Evolutionary conservation across 331 rosid species (phyloP), one percentile per base, ranked within the genome.

Genomic region (Malus hybrid): DNA sequence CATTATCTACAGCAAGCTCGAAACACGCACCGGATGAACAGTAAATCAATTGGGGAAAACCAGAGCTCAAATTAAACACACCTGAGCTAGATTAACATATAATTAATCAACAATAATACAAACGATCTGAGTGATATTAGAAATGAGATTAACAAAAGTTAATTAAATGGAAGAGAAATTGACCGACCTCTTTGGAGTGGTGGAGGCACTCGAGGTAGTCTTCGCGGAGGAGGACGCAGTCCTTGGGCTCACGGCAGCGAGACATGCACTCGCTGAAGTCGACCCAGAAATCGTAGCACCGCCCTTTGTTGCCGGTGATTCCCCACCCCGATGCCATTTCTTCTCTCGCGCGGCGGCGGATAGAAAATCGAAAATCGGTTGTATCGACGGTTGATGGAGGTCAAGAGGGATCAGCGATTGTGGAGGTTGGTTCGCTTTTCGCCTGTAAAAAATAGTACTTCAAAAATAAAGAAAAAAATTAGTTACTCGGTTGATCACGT

Each of bases 191-290:
- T 88, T 95, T 95, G 86, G 96, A 78, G 77, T 95, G 99, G 88
- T 95, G 99, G 72, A 95, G 99, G 72, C 99, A 95, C 75, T 92
- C 98, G 73, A 95, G 88, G 84, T 95, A 95, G 79, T 95, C 98
- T 81, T 95, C 97, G 15, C 98, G 99, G 77, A 95, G 97, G 32
- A 92, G 93, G 73, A 80, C 6, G 30, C 99, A 92, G 62, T 92
- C 98, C 72, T 89, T 95, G 66, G 99, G 99, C 75, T 95, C 96
- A 34, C 96, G 90, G 81, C 99, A 95, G 63, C 88, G 89, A 68
- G 98, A 92, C 98, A 95, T 95, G 46, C 99, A 92, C 72, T 95
- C 98, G 77, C 97, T 92, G 88, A 95, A 95, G 72, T 95, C 99
- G 15, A 89, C 82, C 99, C 99, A 95, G 90, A 95, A 95, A 83